Evolutionary conservation across 139 green algal genomes (phyloP).

Genomic region (Coelastrella sp.): DNA sequence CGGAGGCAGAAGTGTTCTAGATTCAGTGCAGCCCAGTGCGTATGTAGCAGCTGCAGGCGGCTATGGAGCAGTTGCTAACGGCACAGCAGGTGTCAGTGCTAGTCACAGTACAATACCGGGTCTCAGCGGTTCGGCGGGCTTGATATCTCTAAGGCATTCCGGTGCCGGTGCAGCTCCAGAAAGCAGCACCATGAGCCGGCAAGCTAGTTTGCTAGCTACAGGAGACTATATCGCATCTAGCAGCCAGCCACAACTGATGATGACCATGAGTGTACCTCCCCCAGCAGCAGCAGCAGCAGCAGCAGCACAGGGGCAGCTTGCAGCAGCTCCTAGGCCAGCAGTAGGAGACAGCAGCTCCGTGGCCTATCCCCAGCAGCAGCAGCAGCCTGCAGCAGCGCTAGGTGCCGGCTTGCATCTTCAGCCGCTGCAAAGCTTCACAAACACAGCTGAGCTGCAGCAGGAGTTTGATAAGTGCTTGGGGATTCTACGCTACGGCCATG

Average conservation of each 20-base stretch:
- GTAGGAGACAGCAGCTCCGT: too few relatives aligned
- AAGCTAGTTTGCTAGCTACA: neutral
- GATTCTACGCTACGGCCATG: constrained; percentile 15
- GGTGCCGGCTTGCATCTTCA: constrained; percentile 2
- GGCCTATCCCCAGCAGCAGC: neutral
- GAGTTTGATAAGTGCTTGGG: constrained; percentile 48
- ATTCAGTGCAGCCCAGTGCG: neutral
- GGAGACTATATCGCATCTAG: neutral
- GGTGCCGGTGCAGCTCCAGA: neutral
- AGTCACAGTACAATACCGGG: neutral
- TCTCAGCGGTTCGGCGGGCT: neutral
- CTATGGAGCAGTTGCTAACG: neutral
- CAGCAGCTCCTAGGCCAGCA: neutral
- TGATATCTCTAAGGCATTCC: neutral
- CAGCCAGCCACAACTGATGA: neutral
- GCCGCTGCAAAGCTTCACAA: constrained; percentile 27
- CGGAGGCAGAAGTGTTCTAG: neutral
- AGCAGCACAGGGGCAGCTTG: neutral
- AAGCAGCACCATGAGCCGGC: neutral
- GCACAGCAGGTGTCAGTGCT: neutral
- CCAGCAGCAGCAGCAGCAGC: neutral
- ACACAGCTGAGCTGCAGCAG: constrained; percentile 3
- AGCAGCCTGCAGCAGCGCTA: constrained; percentile 13
- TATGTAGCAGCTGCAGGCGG: neutral
- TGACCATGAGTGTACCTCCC: neutral